These are phyloP conservation scores for Tricholoma bakamatsutake DNA, from an alignment of 768 basidiomycete genomes.

Conservation along the genomic window DNA sequence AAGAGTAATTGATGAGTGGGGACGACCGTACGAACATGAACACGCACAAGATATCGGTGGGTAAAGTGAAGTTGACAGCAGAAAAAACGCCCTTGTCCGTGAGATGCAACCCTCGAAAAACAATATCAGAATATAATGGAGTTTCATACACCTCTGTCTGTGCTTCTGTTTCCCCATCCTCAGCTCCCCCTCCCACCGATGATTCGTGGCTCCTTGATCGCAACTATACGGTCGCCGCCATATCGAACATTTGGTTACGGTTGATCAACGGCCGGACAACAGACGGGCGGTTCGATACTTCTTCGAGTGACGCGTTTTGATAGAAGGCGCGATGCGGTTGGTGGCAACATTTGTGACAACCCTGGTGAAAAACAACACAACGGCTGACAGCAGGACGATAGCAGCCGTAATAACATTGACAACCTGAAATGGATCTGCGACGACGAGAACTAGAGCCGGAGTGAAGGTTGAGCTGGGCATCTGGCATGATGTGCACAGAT, in stretches of 20 bases:
- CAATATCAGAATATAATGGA: conserved; percentile 20
- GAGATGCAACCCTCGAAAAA: conserved; percentile 22
- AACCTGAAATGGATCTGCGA: conserved; percentile 7
- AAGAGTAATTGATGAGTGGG: background rate
- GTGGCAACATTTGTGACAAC: background rate
- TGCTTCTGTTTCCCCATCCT: conserved; percentile 8
- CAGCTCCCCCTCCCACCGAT: background rate
- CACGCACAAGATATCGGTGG: conserved; percentile 27
- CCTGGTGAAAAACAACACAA: conserved; percentile 2
- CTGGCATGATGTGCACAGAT: background rate
- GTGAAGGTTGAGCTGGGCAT: background rate
- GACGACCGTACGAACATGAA: background rate
- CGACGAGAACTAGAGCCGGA: conserved; percentile 1
- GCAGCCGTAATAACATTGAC: conserved; percentile 5
- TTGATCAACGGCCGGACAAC: conserved; percentile 13
- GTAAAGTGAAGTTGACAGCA: conserved; percentile 21
- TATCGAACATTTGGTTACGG: conserved; percentile 14
- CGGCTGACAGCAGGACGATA: conserved; percentile 4
- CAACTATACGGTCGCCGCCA: conserved; percentile 17
- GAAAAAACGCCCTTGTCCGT: conserved; percentile 19
- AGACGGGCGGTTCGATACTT: conserved; percentile 1
- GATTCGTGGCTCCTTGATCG: conserved; percentile 2
- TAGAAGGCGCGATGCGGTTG: conserved; percentile 10
- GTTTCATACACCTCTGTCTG: conserved; percentile 7
- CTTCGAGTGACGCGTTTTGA: conserved; percentile 3